Base-by-base conservation (phyloP, 441 rosid genomes). In the Erodium texanum region DNA sequence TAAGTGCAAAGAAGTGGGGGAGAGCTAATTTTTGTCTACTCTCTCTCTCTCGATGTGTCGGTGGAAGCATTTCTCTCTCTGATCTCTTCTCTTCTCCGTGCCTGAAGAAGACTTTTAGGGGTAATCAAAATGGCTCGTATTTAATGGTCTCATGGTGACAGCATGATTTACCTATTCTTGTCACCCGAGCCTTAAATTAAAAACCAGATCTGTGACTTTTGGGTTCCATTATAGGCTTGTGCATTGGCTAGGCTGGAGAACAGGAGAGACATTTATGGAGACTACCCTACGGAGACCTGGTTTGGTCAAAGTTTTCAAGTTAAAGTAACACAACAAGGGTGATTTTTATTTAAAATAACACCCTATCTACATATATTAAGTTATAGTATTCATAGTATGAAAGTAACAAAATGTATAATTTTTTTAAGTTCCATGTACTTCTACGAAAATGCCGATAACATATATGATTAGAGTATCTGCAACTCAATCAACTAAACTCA, bases 171-270 rank as follows among this genome's bases (percentile, higher is more conserved):
- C 34, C 34, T 3, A 29, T n/a, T 3, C 16, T 3, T 52, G 59
- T 52, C 59, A 9, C 18, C 15, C 8, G 15, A 52, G 59, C 59
- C 20, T n/a, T 52, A 52, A 18, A 52, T 52, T 52, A 38, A 15
- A 52, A 52, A 52, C 59, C 59, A 52, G 22, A 52, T 52, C 59
- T 18, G 59, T 52, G 59, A 52, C 20, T n/a, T n/a, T 18, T 52
- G 59, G 18, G 18, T n/a, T 52, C 22, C 7, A 10, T 38, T 38
- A 5, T 6, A 19, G 59, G 22, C 59, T 52, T 52, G 22, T 52
- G 59, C 59, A 52, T 7, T n/a, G 59, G 22, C 59, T 52, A n/a
- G 59, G 59, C 59, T 52, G 22, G 22, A 54, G 61, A n/a, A 9
- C 10, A 54, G 24, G 61, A 20, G 61, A 0, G 19, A 10, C 20